Conservation (phyloP, 208 protist genomes). For the Acanthamoeba lenticulata region DNA sequence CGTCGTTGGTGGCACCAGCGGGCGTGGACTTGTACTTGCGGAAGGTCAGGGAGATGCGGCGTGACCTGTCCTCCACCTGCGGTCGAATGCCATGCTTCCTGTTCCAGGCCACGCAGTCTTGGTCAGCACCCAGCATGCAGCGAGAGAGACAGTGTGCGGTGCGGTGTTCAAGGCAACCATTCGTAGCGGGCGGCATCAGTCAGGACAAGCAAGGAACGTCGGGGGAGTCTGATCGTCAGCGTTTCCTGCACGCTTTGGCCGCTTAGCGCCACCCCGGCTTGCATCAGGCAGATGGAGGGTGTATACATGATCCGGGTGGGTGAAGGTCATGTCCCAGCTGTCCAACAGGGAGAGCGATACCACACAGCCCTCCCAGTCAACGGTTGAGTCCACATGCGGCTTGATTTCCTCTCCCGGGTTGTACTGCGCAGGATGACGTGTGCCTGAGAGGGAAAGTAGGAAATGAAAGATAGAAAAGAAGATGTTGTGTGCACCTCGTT, state of each 20-base stretch:
- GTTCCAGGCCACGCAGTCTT: not conserved
- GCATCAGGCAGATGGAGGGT: not conserved
- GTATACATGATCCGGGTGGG: not conserved
- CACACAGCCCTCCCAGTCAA: not conserved
- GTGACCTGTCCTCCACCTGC: not conserved
- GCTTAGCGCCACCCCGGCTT: not conserved
- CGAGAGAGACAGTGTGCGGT: not conserved
- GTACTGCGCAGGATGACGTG: not conserved
- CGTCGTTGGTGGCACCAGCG: too few relatives aligned
- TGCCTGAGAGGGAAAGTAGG: not conserved
- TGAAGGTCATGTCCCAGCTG: slow-evolving; percentile 31
- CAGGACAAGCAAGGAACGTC: not conserved
- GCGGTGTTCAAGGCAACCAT: not conserved
- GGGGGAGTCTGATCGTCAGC: not conserved
- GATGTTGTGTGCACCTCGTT: not conserved
- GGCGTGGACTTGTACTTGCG: slow-evolving; percentile 1
- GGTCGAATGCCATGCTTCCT: slow-evolving; percentile 15
- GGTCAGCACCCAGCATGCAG: not conserved
- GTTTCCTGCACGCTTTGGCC: not conserved
- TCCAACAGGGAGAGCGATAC: not conserved
- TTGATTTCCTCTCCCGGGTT: not conserved
- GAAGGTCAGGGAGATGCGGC: slow-evolving; percentile 11
- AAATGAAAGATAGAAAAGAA: not conserved
- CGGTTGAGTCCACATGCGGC: not conserved
- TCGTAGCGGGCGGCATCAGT: not conserved